Percentiles rank a stretch among this genome's conserved stretches.
Evolutionary conservation across 2,329 filamentous ascomycete genomes (phyloP).

Genomic region (Claviceps fusiformis): DNA sequence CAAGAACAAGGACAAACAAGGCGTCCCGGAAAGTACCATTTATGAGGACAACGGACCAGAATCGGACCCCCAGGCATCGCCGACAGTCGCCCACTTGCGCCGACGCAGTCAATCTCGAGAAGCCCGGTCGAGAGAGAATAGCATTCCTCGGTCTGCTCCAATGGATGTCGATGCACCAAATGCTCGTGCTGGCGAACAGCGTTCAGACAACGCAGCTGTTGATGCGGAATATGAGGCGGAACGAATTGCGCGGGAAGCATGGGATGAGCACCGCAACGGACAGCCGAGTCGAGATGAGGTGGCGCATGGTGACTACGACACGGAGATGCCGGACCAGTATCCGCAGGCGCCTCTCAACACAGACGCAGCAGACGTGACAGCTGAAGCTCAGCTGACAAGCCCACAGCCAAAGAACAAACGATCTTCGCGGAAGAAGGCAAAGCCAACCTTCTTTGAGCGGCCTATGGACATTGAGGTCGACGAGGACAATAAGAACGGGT

Average conservation of each 20-base stretch:
- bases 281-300: slow-evolving; percentile 11
- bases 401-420: slow-evolving; percentile 14
- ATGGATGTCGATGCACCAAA: slow-evolving; percentile 13
- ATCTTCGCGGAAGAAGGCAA: slow-evolving; percentile 32
- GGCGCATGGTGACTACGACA: slow-evolving; percentile 1
- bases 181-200: not conserved
- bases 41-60: slow-evolving; percentile 10
- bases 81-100: slow-evolving; percentile 14
- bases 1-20: slow-evolving; percentile 2
- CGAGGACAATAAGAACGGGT: slow-evolving; percentile 9
- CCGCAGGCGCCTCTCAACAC: slow-evolving; percentile 2
- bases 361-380: slow-evolving; percentile 2
- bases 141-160: slow-evolving; percentile 9
- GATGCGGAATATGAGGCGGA: slow-evolving; percentile 14
- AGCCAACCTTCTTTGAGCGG: slow-evolving; percentile 31
- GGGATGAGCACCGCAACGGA: slow-evolving; percentile 19
- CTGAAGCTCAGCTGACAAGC: slow-evolving; percentile 1
- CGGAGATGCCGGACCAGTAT: slow-evolving; percentile 4
- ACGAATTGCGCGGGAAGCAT: slow-evolving; percentile 21
- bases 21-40: slow-evolving; percentile 6
- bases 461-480: slow-evolving; percentile 9
- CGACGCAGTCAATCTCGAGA: slow-evolving; percentile 15
- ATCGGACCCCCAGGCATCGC: slow-evolving; percentile 14
- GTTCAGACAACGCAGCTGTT: not conserved
- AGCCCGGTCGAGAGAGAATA: slow-evolving; percentile 15